Base-by-base conservation (phyloP, 768 basidiomycete species). In the Candolleomyces aberdarensis region DNA sequence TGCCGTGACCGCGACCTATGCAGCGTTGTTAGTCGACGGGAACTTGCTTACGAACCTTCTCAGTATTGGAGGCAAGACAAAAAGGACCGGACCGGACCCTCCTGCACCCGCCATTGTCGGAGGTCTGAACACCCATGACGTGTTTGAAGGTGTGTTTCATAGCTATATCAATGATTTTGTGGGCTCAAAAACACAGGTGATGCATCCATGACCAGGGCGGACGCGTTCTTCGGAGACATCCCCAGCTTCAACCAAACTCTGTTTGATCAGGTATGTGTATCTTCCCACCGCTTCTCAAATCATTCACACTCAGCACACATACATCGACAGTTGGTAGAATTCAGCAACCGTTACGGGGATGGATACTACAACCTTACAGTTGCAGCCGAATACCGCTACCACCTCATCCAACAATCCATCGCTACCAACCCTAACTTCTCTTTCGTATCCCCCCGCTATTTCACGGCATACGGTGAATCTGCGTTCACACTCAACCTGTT, bases 241-340 rank as follows among this genome's bases (percentile, higher is more conserved):
- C 59, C 60, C 53, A 66, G 66, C 50, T 68, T 68, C 59, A 68
- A 68, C 48, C 59, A 68, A 50, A 68, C 67, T 0, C 59, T 68
- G 3, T 68, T 66, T 48, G 58, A 68, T 14, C 52, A 68, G 61
- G 67, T 64, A 41, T 47, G 60, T 40, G 36, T 36, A 36, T 36
- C 26, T 36, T 36, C 36, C 1, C 36, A 36, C 32, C 4, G 9
- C 11, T 7, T 36, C 6, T 7, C 8, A 36, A 36, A 3, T 36
- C 36, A 36, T 11, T 36, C 11, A 36, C 1, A 2, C 36, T 7
- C 36, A 14, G 6, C 44, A 26, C 2, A 26, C 26, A 3, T 26
- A 26, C 26, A 26, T 26, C 26, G 26, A 15, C 17, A 67, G 66
- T 43, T 67, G 20, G 48, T 57, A 3, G 53, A 59, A 1, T 57